phyloP scores from a whole-genome alignment of 257 asterid species.

The Nicotiana noctiflora region DNA sequence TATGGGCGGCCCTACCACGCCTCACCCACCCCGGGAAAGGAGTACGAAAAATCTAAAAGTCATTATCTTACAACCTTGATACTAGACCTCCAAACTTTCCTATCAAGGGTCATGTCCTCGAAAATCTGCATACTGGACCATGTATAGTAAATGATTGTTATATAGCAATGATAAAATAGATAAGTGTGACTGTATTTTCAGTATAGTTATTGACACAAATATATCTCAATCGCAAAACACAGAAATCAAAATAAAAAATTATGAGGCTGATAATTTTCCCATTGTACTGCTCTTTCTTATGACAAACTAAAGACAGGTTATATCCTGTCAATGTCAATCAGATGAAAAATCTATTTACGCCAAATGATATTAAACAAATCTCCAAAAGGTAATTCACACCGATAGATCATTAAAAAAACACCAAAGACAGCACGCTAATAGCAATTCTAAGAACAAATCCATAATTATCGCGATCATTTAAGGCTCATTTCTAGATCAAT shows the following conservation, averaged over 20 bases:
- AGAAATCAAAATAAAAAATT: neutral
- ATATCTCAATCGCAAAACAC: neutral
- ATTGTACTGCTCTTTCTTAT: neutral
- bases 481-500: neutral
- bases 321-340: neutral
- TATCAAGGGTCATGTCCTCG: too few relatives aligned
- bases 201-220: neutral
- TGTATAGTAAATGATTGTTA: too few relatives aligned
- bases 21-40: too few relatives aligned
- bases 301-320: neutral
- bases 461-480: neutral
- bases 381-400: neutral
- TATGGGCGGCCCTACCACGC: too few relatives aligned
- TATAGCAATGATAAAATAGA: too few relatives aligned
- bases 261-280: constrained; percentile 4
- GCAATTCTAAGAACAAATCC: neutral
- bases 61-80: too few relatives aligned
- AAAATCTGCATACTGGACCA: too few relatives aligned
- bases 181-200: neutral
- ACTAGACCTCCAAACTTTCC: too few relatives aligned
- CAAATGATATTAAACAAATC: neutral
- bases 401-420: neutral
- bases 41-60: too few relatives aligned
- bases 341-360: neutral
- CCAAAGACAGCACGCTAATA: neutral